phyloP scores from a whole-genome alignment of 331 rosid species.

The Telfairia occidentalis region DNA sequence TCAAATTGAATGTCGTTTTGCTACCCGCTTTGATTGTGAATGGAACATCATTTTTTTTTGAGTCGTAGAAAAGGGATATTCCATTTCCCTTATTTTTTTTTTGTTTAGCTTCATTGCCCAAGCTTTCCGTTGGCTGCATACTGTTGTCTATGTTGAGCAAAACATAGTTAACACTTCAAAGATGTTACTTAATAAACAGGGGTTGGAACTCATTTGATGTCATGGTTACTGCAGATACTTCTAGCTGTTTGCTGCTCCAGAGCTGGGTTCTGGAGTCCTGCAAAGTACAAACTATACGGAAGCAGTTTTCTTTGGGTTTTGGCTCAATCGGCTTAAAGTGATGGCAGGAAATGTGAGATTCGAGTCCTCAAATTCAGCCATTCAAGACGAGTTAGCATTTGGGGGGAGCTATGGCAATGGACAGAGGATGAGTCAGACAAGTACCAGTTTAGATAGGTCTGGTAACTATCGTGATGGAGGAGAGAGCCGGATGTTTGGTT shows the following conservation, averaged over 20 bases:
- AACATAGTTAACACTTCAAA: slow-evolving; percentile 2
- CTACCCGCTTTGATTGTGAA: neutral
- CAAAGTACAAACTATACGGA: neutral
- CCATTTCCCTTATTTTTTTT: neutral
- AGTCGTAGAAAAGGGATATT: neutral
- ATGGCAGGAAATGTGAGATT: slow-evolving; percentile 68
- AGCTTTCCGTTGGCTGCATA: neutral
- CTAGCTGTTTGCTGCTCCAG: slow-evolving; percentile 8
- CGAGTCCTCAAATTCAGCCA: slow-evolving; percentile 37
- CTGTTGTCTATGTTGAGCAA: neutral
- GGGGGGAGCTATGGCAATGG: slow-evolving; percentile 40
- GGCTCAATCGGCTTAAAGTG: slow-evolving; percentile 28
- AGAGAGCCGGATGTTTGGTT: slow-evolving; percentile 36
- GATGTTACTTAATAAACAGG: neutral
- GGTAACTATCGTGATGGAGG: slow-evolving; percentile 46
- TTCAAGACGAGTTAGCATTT: slow-evolving; percentile 39
- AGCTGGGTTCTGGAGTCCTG: slow-evolving; percentile 15
- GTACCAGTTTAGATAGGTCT: slow-evolving; percentile 45
- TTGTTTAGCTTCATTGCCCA: neutral
- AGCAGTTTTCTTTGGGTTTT: slow-evolving; percentile 14
- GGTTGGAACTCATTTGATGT: slow-evolving; percentile 19
- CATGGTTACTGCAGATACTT: slow-evolving; percentile 28
- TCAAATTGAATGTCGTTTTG: neutral
- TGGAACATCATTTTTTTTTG: neutral
- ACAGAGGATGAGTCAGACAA: slow-evolving; percentile 35